Evolutionary conservation across 1,139 yeast genomes (phyloP).

Genomic region (Saccharomycopsis hybrid): DNA sequence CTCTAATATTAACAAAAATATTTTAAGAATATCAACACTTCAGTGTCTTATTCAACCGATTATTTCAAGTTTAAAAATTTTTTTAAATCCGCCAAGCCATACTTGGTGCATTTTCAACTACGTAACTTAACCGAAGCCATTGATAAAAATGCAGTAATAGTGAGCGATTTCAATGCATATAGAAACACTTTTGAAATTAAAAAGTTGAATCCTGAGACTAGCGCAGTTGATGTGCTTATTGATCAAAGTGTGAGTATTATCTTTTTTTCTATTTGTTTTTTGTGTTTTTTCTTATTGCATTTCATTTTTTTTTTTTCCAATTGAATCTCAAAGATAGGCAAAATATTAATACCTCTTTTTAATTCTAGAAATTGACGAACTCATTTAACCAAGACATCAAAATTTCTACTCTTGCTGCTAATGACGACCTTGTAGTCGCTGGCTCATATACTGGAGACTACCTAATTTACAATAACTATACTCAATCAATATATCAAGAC

Average conservation of each 20-base stretch:
- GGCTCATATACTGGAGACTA: constrained; percentile 56
- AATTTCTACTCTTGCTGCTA: constrained; percentile 44
- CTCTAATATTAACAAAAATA: constrained; percentile 26
- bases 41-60: constrained; percentile 27
- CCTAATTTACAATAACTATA: constrained; percentile 34
- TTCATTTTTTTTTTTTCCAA: too few species aligned
- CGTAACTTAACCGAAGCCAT: constrained; percentile 46
- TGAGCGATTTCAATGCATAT: constrained; percentile 30
- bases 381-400: constrained; percentile 28
- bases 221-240: constrained; percentile 35
- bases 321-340: too few species aligned
- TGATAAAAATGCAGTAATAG: constrained; percentile 32
- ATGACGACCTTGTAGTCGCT: constrained; percentile 38
- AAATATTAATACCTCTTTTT: not conserved
- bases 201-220: constrained; percentile 28
- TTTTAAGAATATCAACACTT: constrained; percentile 20
- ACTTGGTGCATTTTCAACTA: constrained; percentile 51
- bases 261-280: constrained; percentile 17
- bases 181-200: constrained; percentile 25
- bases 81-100: constrained; percentile 41
- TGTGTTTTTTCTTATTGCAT: not conserved
- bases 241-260: constrained; percentile 30
- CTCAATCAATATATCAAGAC: constrained; percentile 31
- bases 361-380: constrained; percentile 17
- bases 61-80: constrained; percentile 38